Evolutionary conservation across 192 early-diverging fungal genomes (phyloP).

Genomic region (Thamnidium elegans): DNA sequence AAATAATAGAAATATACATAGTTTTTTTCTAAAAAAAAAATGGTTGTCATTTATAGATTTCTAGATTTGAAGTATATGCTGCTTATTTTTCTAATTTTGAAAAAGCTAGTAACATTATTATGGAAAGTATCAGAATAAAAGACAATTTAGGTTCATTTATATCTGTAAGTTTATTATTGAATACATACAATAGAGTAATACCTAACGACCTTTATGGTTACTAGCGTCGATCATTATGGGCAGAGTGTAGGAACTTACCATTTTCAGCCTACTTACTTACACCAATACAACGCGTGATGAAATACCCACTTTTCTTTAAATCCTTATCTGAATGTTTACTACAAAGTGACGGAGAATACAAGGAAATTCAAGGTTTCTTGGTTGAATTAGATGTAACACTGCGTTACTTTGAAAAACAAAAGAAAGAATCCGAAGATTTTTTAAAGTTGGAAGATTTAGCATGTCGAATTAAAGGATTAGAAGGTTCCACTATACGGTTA

Average conservation of each 20-base stretch:
- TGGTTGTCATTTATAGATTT: neutral
- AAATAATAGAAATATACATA: too few relatives aligned
- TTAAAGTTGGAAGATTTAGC: constrained; percentile 21
- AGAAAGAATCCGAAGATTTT: constrained; percentile 12
- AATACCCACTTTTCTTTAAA: constrained; percentile 19
- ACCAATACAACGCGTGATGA: constrained; percentile 20
- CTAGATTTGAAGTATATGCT: constrained; percentile 2
- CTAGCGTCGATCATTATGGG: constrained; percentile 12
- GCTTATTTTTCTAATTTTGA: constrained; percentile 12
- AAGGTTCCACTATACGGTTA: neutral
- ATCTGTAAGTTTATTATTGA: too few relatives aligned
- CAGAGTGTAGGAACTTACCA: constrained; percentile 10
- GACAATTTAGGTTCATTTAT: constrained; percentile 12
- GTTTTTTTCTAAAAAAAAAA: too few relatives aligned
- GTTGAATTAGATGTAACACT: constrained; percentile 14
- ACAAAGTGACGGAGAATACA: neutral
- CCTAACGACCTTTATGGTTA: too few relatives aligned
- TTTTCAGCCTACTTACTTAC: constrained; percentile 8
- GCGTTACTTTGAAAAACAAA: constrained; percentile 16
- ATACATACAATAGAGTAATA: too few relatives aligned
- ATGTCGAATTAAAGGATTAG: constrained; percentile 19
- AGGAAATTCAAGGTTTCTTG: neutral
- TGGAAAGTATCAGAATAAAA: constrained; percentile 1
- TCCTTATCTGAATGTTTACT: constrained; percentile 11
- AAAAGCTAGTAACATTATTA: constrained; percentile 12